A percentile compares a stretch with the other conserved stretches of the same genome.
Conservation (phyloP, 768 basidiomycete genomes). For the Lactifluus rugatus region DNA sequence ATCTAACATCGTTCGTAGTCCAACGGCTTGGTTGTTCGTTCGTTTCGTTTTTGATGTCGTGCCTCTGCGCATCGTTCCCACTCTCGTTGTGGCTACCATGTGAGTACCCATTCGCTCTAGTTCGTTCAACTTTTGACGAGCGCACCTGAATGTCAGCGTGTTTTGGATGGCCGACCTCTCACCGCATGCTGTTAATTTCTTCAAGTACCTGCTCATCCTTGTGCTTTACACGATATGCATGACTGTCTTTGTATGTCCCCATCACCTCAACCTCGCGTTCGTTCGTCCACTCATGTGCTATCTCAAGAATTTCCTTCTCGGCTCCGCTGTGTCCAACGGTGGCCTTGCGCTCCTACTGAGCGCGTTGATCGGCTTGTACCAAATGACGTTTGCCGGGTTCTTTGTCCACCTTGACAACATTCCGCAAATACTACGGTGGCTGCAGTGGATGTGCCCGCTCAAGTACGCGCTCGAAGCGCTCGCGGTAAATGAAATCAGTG, state of each 20-base stretch:
- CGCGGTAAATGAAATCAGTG: constrained; percentile 84
- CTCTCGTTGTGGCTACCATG: constrained; percentile 79
- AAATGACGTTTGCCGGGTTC: constrained; percentile 88
- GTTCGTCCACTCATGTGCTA: not conserved
- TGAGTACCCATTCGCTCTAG: constrained; percentile 29
- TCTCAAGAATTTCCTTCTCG: constrained; percentile 88
- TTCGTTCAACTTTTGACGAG: not conserved
- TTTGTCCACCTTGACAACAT: constrained; percentile 82
- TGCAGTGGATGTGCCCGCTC: constrained; percentile 83
- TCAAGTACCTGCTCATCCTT: constrained; percentile 90
- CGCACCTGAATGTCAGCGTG: constrained; percentile 37
- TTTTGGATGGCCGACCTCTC: constrained; percentile 95
- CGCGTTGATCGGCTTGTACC: constrained; percentile 62
- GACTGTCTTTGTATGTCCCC: constrained; percentile 59
- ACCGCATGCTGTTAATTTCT: constrained; percentile 68
- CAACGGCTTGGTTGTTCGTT: constrained; percentile 85
- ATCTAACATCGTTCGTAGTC: constrained; percentile 34
- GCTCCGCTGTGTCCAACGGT: constrained; percentile 71
- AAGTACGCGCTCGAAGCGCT: constrained; percentile 82
- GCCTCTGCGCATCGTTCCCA: constrained; percentile 81
- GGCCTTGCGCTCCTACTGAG: constrained; percentile 88
- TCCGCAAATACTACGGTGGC: constrained; percentile 86
- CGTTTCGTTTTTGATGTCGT: constrained; percentile 83
- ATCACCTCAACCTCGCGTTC: not conserved
- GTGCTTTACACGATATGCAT: constrained; percentile 77